phyloP scores from a whole-genome alignment of 73 alveolate genomes.

The Durusdinium trenchii region DNA sequence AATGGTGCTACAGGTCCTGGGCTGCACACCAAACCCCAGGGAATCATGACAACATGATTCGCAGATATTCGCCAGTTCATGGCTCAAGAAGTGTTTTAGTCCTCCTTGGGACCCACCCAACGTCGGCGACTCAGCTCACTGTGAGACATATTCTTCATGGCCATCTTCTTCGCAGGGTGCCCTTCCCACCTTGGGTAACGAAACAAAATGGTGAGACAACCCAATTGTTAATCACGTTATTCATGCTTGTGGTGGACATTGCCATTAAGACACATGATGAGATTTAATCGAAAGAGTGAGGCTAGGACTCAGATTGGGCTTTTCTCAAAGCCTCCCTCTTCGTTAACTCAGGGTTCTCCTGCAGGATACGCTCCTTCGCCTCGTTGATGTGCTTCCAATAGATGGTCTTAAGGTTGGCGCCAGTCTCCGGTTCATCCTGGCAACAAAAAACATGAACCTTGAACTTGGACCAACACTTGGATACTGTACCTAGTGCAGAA shows the following conservation, averaged over 20 bases:
- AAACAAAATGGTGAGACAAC: neutral
- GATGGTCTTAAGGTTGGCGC: no score
- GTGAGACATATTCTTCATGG: neutral
- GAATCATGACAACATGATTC: neutral
- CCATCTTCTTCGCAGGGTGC: neutral
- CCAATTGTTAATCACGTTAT: neutral
- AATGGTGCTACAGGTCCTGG: neutral
- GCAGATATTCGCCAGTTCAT: no score
- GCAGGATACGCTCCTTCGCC: neutral
- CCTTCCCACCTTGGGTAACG: neutral
- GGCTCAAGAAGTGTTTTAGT: neutral
- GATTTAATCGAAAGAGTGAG: neutral
- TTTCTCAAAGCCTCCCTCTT: neutral
- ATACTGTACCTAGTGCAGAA: no score
- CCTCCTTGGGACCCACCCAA: neutral
- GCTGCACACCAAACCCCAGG: neutral
- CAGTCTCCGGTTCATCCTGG: no score
- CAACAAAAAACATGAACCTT: no score
- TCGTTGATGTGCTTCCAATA: neutral
- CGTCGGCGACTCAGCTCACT: neutral
- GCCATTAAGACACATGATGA: neutral
- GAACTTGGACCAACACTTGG: no score
- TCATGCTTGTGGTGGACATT: neutral
- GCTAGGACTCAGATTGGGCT: neutral
- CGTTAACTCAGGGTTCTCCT: neutral